Evolutionary conservation across 768 basidiomycete genomes (phyloP).

Genomic region (Melanogaster broomeanus): DNA sequence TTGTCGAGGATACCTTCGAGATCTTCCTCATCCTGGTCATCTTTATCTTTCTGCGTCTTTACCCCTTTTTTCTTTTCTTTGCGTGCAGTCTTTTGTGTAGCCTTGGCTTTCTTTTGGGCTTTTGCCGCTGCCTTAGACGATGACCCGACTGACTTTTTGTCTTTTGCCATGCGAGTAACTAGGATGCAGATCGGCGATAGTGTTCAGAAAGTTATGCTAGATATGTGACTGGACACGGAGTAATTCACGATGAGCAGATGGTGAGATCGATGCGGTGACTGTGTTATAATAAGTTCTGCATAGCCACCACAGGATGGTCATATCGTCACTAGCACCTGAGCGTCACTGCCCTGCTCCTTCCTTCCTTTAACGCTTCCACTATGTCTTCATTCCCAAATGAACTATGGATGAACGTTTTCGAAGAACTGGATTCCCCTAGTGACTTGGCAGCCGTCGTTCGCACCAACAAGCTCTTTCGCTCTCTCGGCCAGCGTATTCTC

Average conservation of each 20-base stretch:
- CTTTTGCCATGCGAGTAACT: conserved; percentile 16
- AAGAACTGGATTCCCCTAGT: conserved; percentile 27
- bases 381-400: conserved; percentile 36
- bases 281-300: no score
- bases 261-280: no score
- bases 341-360: no score
- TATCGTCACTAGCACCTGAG: no score
- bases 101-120: conserved; percentile 67
- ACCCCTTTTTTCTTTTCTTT: conserved; percentile 65
- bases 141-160: conserved; percentile 5
- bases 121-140: conserved; percentile 45
- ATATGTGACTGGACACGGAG: no score
- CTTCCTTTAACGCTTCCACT: neutral
- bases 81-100: conserved; percentile 64
- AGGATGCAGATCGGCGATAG: no score
- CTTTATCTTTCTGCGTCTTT: conserved; percentile 45
- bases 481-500: conserved; percentile 29
- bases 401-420: conserved; percentile 41
- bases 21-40: conserved; percentile 72
- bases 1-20: conserved; percentile 82
- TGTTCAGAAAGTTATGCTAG: no score
- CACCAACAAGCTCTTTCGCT: conserved; percentile 32
- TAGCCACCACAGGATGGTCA: no score
- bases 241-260: no score
- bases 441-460: conserved; percentile 35